These are phyloP conservation scores for Sesbania bispinosa DNA, from an alignment of 306 rosid genomes.

Conservation along the genomic window DNA sequence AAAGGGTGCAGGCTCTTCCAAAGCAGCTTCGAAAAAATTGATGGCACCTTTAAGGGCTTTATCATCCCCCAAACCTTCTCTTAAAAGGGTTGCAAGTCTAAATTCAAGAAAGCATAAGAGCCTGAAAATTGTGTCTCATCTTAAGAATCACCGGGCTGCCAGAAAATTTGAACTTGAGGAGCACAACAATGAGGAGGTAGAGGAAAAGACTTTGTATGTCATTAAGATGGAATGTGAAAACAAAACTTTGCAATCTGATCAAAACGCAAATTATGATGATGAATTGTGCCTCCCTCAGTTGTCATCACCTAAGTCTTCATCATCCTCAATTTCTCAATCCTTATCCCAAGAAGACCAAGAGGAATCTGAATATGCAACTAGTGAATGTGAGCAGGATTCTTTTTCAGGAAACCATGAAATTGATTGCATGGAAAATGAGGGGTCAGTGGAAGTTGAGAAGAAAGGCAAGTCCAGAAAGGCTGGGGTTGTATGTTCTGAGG, in stretches of 20 bases:
- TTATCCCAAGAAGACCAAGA: constrained; percentile 38
- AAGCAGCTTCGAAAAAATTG: constrained; percentile 44
- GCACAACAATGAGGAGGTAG: constrained; percentile 33
- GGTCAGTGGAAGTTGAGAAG: constrained; percentile 27
- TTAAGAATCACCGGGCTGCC: constrained; percentile 29
- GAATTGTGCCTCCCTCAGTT: constrained; percentile 28
- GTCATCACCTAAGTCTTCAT: constrained; percentile 33
- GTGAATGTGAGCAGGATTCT: constrained; percentile 52
- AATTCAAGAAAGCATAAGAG: constrained; percentile 40
- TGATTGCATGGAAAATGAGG: constrained; percentile 38
- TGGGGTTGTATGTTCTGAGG: constrained; percentile 36
- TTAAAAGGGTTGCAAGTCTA: constrained; percentile 36
- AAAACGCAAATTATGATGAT: constrained; percentile 27
- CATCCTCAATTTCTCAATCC: constrained; percentile 33
- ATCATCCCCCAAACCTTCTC: constrained; percentile 44
- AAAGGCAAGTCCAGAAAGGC: constrained; percentile 31
- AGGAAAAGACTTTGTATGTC: constrained; percentile 76
- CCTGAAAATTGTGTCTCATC: constrained; percentile 35
- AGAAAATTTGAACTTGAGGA: constrained; percentile 35
- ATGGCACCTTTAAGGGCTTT: constrained; percentile 27
- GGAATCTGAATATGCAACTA: constrained; percentile 50
- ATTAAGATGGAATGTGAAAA: constrained; percentile 56
- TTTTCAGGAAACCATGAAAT: constrained; percentile 34
- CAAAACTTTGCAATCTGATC: constrained; percentile 42
- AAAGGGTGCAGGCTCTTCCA: constrained; percentile 32